Evolutionary conservation across 345 rosid genomes (phyloP).

Genomic region (Pistacia integerrima): DNA sequence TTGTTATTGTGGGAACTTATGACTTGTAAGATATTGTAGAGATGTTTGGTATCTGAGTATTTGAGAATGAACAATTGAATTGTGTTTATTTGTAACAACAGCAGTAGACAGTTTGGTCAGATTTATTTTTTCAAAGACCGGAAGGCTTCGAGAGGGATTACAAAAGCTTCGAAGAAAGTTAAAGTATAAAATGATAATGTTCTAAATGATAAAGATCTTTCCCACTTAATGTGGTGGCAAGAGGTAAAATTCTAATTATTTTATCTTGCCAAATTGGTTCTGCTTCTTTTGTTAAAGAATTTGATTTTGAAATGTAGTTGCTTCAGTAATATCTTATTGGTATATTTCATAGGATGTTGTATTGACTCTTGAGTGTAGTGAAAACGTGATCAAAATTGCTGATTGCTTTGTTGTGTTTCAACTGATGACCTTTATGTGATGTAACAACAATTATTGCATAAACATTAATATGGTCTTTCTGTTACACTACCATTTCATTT

Average conservation of each 20-base stretch:
- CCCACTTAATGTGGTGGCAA: constrained; percentile 87
- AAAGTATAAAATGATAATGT: constrained; percentile 52
- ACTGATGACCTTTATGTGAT: neutral
- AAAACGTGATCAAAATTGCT: neutral
- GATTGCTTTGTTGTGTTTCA: neutral
- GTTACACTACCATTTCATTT: no score
- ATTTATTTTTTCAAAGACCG: constrained; percentile 50
- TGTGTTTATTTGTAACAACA: constrained; percentile 28
- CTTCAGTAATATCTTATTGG: neutral
- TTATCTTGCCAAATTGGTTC: neutral
- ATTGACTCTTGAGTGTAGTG: neutral
- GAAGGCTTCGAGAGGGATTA: constrained; percentile 44
- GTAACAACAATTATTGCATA: neutral
- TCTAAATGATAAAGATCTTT: constrained; percentile 61
- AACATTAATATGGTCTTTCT: no score
- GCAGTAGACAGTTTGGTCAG: constrained; percentile 33
- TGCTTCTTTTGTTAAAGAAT: neutral
- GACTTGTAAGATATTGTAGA: neutral
- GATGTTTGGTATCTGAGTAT: no score
- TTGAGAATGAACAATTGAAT: neutral
- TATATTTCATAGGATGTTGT: neutral
- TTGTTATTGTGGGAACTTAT: no score
- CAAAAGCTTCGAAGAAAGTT: constrained; percentile 52
- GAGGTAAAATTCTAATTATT: constrained; percentile 50
- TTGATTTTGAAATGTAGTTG: neutral